Evolutionary conservation across 768 basidiomycete species (phyloP).

Genomic region (Termitomyces titanicus): DNA sequence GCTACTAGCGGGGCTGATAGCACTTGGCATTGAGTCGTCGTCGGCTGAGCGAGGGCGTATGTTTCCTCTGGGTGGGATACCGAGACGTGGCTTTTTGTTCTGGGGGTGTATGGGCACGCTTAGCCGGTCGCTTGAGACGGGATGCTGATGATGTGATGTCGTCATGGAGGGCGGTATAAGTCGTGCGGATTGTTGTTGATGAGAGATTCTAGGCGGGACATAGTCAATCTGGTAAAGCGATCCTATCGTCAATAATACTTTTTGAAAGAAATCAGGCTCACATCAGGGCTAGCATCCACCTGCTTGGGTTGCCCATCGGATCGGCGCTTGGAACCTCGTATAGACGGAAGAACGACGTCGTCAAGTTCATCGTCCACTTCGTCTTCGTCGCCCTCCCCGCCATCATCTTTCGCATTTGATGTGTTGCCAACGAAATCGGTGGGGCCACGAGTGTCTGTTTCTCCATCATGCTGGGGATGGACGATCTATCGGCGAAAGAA

Average conservation of each 20-base stretch:
- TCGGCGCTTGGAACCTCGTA: conserved; percentile 25
- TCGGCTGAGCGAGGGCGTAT: conserved; percentile 24
- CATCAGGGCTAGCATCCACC: conserved; percentile 13
- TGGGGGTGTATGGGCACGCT: conserved; percentile 8
- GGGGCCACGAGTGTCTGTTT: conserved; percentile 44
- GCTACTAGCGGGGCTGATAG: conserved; percentile 11
- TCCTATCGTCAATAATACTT: background rate
- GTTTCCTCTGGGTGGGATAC: conserved; percentile 3
- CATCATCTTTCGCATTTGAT: conserved; percentile 26
- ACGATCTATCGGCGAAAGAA: conserved; percentile 1
- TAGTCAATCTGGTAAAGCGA: conserved; percentile 19
- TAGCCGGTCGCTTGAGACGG: conserved; percentile 29
- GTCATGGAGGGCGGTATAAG: conserved; percentile 25
- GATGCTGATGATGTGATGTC: conserved; percentile 21
- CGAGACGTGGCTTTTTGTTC: conserved; percentile 17
- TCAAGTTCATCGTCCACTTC: conserved; percentile 28
- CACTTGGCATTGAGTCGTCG: conserved; percentile 15
- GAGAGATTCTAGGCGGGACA: conserved; percentile 13
- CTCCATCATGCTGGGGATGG: conserved; percentile 43
- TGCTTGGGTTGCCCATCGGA: conserved; percentile 30
- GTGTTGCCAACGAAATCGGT: conserved; percentile 40
- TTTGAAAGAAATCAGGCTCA: conserved; percentile 2
- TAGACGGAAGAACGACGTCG: background rate
- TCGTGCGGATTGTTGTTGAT: conserved; percentile 12
- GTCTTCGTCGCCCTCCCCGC: conserved; percentile 39